These are phyloP conservation scores for Nannizziopsis barbatae DNA, from an alignment of 2,329 filamentous ascomycete genomes.

Conservation along the genomic window DNA sequence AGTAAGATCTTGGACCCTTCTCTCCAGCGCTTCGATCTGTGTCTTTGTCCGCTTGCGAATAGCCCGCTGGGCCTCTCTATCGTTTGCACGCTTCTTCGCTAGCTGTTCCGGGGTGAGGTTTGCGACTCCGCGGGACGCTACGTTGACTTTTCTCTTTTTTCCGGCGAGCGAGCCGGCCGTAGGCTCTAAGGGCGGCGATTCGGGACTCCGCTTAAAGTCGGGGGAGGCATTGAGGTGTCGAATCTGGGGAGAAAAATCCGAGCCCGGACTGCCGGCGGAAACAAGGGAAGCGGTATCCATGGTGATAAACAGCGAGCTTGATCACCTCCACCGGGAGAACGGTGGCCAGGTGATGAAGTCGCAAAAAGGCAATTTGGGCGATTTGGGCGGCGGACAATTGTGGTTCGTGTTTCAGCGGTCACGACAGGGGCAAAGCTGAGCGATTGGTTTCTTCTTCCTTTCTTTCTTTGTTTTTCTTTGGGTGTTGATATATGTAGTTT, in stretches of 20 bases:
- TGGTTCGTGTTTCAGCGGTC: no score
- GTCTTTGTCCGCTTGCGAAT: slow-evolving; percentile 73
- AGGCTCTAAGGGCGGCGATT: background rate
- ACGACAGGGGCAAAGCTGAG: no score
- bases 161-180: slow-evolving; percentile 5
- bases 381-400: no score
- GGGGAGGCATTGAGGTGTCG: background rate
- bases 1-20: slow-evolving; percentile 61
- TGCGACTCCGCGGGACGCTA: slow-evolving; percentile 60
- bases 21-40: slow-evolving; percentile 65
- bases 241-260: background rate
- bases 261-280: background rate
- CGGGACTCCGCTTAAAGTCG: background rate
- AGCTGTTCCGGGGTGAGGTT: slow-evolving; percentile 81
- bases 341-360: background rate
- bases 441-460: no score
- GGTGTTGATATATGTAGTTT: no score
- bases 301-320: background rate
- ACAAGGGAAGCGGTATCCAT: background rate
- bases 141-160: slow-evolving; percentile 12
- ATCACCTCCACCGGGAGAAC: background rate
- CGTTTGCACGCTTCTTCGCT: slow-evolving; percentile 81
- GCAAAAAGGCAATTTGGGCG: no score
- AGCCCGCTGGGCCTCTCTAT: slow-evolving; percentile 74
- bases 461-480: no score